Evolutionary conservation across 148 eudicot genomes (phyloP).

Genomic region (Heliosperma pusillum): DNA sequence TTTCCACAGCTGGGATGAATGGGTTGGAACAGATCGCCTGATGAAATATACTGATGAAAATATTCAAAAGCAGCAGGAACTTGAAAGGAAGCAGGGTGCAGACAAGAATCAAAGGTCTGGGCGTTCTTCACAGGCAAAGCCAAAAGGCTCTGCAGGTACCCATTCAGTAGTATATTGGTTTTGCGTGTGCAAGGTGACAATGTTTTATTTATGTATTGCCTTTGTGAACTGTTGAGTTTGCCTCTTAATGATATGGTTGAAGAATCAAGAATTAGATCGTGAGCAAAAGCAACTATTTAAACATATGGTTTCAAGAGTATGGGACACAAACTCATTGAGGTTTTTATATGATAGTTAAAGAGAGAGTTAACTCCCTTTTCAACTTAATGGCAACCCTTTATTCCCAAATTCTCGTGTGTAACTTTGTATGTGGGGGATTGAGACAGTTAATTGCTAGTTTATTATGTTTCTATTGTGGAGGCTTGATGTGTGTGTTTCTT

Average conservation of each 20-base stretch:
- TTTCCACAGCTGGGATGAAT: constrained; percentile 97
- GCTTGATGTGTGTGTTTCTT: neutral
- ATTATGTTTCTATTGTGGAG: neutral
- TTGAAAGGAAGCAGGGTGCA: constrained; percentile 76
- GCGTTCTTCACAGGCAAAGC: constrained; percentile 66
- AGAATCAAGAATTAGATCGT: neutral
- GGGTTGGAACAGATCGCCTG: constrained; percentile 87
- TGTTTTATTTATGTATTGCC: neutral
- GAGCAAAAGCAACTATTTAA: too few species aligned
- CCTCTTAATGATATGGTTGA: neutral
- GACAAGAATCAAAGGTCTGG: constrained; percentile 77
- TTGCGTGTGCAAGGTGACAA: neutral
- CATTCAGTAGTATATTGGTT: constrained; percentile 8
- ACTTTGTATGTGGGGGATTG: neutral
- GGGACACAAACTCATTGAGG: neutral
- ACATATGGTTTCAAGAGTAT: neutral
- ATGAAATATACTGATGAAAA: constrained; percentile 79
- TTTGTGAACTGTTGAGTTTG: neutral
- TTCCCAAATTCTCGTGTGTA: neutral
- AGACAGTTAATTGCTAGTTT: constrained; percentile 1
- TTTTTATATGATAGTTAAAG: neutral
- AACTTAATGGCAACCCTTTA: neutral
- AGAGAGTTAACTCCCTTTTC: neutral
- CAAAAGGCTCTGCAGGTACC: constrained; percentile 70
- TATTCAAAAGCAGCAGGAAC: constrained; percentile 71